Evolutionary conservation across 805 yeast genomes (phyloP).

Genomic region (Tetrapisispora taiwanensis): DNA sequence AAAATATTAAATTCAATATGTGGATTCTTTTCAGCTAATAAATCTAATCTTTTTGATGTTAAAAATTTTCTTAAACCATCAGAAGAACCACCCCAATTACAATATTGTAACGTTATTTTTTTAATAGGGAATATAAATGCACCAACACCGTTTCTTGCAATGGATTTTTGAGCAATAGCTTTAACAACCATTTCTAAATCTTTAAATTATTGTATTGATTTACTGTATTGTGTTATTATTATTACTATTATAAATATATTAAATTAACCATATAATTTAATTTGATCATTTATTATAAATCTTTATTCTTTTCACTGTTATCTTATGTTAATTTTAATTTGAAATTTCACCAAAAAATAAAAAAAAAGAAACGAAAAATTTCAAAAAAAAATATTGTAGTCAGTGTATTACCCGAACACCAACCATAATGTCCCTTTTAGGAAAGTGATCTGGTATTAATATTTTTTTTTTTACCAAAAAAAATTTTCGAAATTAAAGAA

Average conservation of each 20-base stretch:
- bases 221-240: too few species aligned
- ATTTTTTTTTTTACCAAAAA: too few species aligned
- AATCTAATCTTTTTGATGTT: constrained; percentile 37
- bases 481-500: background rate
- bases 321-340: too few species aligned
- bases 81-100: constrained; percentile 96
- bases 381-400: too few species aligned
- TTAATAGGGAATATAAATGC: constrained; percentile 68
- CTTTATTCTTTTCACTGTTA: too few species aligned
- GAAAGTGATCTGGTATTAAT: background rate
- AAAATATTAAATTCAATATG: constrained; percentile 61
- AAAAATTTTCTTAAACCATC: constrained; percentile 69
- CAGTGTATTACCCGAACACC: background rate
- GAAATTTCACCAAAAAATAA: too few species aligned
- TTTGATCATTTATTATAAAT: too few species aligned
- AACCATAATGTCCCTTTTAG: background rate
- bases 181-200: constrained; percentile 33
- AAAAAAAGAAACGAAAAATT: too few species aligned
- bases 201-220: background rate
- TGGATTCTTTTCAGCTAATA: constrained; percentile 51
- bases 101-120: constrained; percentile 64
- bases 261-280: too few species aligned
- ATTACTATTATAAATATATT: too few species aligned
- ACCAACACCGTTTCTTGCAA: constrained; percentile 67
- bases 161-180: constrained; percentile 48